A percentile compares a stretch with the other conserved stretches of the same genome.
These are phyloP conservation scores for Ustilago nuda DNA, from an alignment of 1,284 basidiomycete species.

Conservation along the genomic window DNA sequence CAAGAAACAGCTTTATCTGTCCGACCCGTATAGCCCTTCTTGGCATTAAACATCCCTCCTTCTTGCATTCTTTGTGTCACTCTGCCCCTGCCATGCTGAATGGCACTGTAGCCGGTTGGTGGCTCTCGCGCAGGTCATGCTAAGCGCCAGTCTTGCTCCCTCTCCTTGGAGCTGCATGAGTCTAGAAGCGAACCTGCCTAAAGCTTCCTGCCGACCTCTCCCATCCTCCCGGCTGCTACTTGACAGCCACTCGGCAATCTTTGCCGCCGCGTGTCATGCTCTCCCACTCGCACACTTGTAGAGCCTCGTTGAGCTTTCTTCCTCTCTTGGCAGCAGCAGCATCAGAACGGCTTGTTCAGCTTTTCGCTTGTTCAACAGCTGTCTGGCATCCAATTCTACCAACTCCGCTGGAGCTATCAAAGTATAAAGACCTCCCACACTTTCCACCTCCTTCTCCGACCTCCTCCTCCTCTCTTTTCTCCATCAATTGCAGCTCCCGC, in stretches of 20 bases:
- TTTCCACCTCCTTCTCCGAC: slow-evolving; percentile 21
- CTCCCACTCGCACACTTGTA: neutral
- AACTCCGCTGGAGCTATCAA: slow-evolving; percentile 22
- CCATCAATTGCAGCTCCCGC: slow-evolving; percentile 44
- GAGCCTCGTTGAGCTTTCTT: slow-evolving; percentile 10
- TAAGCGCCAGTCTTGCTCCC: neutral
- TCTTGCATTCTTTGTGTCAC: slow-evolving; percentile 13
- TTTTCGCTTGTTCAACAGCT: slow-evolving; percentile 9
- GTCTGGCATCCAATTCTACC: slow-evolving; percentile 7
- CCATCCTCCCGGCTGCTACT: neutral
- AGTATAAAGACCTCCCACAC: slow-evolving; percentile 26
- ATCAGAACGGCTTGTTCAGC: neutral
- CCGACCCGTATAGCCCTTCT: slow-evolving; percentile 28
- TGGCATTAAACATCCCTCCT: slow-evolving; percentile 17
- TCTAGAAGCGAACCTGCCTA: neutral
- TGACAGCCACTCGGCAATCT: slow-evolving; percentile 17
- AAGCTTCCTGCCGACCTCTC: neutral
- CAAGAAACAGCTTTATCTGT: slow-evolving; percentile 16
- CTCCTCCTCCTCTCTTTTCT: slow-evolving; percentile 21
- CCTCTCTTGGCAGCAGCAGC: neutral
- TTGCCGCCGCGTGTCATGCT: slow-evolving; percentile 10
- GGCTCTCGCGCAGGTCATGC: neutral
- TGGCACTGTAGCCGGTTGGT: slow-evolving; percentile 11
- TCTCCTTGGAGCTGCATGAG: neutral
- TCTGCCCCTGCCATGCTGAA: neutral